These are phyloP conservation scores for Fusarium subtropicale DNA, from an alignment of 2,329 filamentous ascomycete genomes.

Conservation along the genomic window DNA sequence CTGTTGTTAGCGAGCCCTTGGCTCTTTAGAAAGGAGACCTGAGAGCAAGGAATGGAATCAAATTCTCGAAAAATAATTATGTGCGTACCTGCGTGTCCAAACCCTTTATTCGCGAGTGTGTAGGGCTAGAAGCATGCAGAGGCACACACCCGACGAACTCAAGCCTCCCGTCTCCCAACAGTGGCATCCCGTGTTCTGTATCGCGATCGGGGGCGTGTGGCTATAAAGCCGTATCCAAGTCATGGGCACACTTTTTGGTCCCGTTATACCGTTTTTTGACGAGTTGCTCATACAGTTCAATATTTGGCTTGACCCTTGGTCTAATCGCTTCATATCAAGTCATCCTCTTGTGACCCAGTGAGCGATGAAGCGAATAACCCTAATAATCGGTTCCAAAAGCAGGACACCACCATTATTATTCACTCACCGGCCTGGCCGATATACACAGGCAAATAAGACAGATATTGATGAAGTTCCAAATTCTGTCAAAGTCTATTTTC, in stretches of 20 bases:
- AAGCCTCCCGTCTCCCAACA: conserved; percentile 39
- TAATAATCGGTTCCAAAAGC: conserved; percentile 36
- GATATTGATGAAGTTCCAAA: conserved; percentile 17
- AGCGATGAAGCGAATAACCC: conserved; percentile 30
- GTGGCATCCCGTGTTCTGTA: conserved; percentile 29
- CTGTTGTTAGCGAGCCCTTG: conserved; percentile 29
- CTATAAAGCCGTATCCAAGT: conserved; percentile 34
- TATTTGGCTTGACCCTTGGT: conserved; percentile 31
- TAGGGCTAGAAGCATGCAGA: conserved; percentile 40
- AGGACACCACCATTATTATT: conserved; percentile 17
- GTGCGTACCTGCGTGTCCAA: conserved; percentile 38
- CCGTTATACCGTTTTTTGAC: conserved; percentile 40
- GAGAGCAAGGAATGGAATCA: conserved; percentile 39
- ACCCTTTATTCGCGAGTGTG: conserved; percentile 25
- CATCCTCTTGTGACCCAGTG: conserved; percentile 25
- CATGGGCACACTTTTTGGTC: conserved; percentile 32
- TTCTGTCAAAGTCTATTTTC: conserved; percentile 18
- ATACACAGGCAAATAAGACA: background rate
- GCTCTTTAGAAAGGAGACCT: conserved; percentile 34
- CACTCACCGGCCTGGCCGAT: conserved; percentile 28
- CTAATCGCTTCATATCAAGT: conserved; percentile 28
- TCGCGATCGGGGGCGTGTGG: conserved; percentile 38
- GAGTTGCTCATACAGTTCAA: conserved; percentile 36
- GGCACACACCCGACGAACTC: conserved; percentile 33
- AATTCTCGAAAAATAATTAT: conserved; percentile 35